Percentiles rank a stretch among this genome's conserved stretches.
These are phyloP conservation scores for Sherardia arvensis DNA, from an alignment of 257 asterid species.

Conservation along the genomic window DNA sequence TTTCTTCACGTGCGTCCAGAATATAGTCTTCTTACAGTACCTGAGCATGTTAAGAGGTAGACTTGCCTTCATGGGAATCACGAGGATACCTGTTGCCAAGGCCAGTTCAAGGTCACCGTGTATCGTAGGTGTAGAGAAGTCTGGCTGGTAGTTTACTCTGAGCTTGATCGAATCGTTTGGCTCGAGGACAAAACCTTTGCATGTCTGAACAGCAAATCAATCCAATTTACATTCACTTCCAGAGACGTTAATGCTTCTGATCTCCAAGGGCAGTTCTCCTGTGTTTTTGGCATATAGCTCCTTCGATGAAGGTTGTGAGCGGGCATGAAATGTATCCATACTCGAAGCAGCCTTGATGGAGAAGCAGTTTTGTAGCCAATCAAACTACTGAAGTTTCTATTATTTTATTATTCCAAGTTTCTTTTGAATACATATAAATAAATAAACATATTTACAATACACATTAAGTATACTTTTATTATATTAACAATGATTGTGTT, in stretches of 20 bases:
- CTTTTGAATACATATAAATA: too few relatives aligned
- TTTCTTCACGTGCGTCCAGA: slow-evolving; percentile 53
- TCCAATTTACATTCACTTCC: slow-evolving; percentile 67
- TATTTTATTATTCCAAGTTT: too few relatives aligned
- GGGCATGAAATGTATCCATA: slow-evolving; percentile 29
- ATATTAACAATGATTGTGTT: too few relatives aligned
- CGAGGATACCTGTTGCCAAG: slow-evolving; percentile 55
- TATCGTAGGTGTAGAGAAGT: slow-evolving; percentile 51
- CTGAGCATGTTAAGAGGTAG: slow-evolving; percentile 42
- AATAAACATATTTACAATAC: too few relatives aligned
- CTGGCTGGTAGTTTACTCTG: slow-evolving; percentile 47
- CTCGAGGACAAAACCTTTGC: slow-evolving; percentile 53
- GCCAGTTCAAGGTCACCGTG: slow-evolving; percentile 69
- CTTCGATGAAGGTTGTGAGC: slow-evolving; percentile 47
- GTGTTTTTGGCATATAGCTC: slow-evolving; percentile 69
- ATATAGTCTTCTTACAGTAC: slow-evolving; percentile 50
- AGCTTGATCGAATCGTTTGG: slow-evolving; percentile 70
- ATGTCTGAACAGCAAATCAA: slow-evolving; percentile 54
- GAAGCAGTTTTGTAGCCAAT: slow-evolving; percentile 34
- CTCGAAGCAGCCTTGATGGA: slow-evolving; percentile 47
- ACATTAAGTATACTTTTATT: too few relatives aligned
- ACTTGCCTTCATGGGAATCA: slow-evolving; percentile 88
- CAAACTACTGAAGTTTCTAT: slow-evolving; percentile 37
- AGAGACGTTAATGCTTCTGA: slow-evolving; percentile 49
- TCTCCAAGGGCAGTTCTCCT: slow-evolving; percentile 76